Evolutionary conservation across 2,329 filamentous ascomycete genomes (phyloP), one percentile per base, ranked within the genome.

Genomic region (Emergomyces pasteurianus): DNA sequence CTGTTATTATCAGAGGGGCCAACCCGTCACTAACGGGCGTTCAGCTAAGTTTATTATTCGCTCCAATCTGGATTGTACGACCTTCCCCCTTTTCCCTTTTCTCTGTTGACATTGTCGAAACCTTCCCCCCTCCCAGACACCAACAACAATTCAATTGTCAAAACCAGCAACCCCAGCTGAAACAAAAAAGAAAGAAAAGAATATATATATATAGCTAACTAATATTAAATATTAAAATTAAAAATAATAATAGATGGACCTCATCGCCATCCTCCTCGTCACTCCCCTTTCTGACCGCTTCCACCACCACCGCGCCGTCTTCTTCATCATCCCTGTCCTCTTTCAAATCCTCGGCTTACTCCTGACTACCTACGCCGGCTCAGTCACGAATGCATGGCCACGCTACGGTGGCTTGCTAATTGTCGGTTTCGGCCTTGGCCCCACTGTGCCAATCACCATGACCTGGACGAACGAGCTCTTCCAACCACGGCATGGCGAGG

Each of bases 401-500:
- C 85, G 90, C 49, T 96, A 96, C 71, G 89, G 88, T 55, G 91
- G 91, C 3, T 83, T 96, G n/a, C 78, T 96, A 58, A 86, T 96
- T 76, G 87, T 96, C 42, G 91, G 91, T 4, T 95, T 95, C 69
- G 91, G 91, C 0, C 85, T 96, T 1, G 91, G 91, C 1, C 91
- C 91, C 3, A 95, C 91, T 0, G 90, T 95, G 0, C 91, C 91
- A 12, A 92, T 92, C 69, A 92, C 89, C 73, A 96, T 96, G 91
- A 87, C 90, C 42, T 95, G 91, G 91, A 90, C 89, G 38, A 89
- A 86, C 64, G 89, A 95, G 74, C 87, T 95, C 69, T 96, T 96
- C 78, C 90, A 95, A 75, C 83, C 83, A 38, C 87, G 91, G 14
- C 91, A 96, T 70, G 90, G 91, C 54, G 91, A 96, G 74, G 89